Evolutionary conservation across 352 stramenopile genomes (phyloP).

Genomic region (Globisporangium alternatum): DNA sequence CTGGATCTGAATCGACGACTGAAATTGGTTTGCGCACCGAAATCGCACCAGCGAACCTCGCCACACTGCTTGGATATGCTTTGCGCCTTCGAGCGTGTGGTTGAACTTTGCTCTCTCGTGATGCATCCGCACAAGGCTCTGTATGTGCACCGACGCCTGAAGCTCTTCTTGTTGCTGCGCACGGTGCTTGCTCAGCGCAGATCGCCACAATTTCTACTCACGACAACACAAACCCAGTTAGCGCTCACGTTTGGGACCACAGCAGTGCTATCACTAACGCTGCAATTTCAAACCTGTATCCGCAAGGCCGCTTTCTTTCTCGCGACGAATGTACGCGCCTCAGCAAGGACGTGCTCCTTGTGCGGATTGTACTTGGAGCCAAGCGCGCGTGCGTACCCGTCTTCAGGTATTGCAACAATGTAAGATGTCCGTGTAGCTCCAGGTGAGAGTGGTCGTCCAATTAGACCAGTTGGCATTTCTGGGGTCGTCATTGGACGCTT

Average conservation of each 20-base stretch:
- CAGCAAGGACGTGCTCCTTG: slow-evolving; percentile 41
- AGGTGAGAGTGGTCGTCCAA: slow-evolving; percentile 34
- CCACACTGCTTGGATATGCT: slow-evolving; percentile 29
- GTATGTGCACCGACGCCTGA: slow-evolving; percentile 22
- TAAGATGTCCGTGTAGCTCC: slow-evolving; percentile 50
- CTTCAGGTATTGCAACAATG: slow-evolving; percentile 35
- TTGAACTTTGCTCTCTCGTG: slow-evolving; percentile 16
- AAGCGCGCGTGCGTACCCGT: slow-evolving; percentile 41
- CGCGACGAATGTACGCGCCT: slow-evolving; percentile 44
- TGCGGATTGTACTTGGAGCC: slow-evolving; percentile 45
- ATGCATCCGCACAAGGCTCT: slow-evolving; percentile 27
- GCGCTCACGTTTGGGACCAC: background rate
- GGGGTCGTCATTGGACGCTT: slow-evolving; percentile 42
- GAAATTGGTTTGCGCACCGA: slow-evolving; percentile 7
- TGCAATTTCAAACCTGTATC: slow-evolving; percentile 44
- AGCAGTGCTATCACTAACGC: background rate
- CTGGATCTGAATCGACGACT: slow-evolving; percentile 26
- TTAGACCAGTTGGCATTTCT: slow-evolving; percentile 29
- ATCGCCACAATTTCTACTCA: slow-evolving; percentile 22
- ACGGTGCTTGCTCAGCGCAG: slow-evolving; percentile 14
- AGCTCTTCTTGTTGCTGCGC: slow-evolving; percentile 1
- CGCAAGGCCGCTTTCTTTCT: slow-evolving; percentile 39
- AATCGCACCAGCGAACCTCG: slow-evolving; percentile 18
- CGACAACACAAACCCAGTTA: background rate
- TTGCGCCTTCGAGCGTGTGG: slow-evolving; percentile 12